phyloP scores from a whole-genome alignment of 805 yeast species.

The Candida mattraensis region DNA sequence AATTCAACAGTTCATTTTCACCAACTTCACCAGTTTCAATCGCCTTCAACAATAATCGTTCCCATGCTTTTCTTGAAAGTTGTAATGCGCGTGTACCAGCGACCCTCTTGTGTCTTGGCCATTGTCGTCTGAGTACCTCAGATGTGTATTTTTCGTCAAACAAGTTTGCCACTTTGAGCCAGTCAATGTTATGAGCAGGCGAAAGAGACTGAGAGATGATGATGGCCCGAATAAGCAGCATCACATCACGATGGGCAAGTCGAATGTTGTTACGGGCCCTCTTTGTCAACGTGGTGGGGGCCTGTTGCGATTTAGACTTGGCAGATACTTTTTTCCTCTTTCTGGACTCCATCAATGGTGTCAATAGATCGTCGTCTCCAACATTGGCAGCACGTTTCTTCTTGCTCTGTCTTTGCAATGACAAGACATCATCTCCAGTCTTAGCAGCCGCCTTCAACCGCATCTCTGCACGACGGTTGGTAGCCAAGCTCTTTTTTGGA shows the following conservation, averaged over 20 bases:
- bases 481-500: constrained; percentile 3
- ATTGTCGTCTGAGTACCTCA: constrained; percentile 54
- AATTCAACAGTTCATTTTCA: constrained; percentile 47
- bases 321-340: constrained; percentile 29
- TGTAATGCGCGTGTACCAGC: constrained; percentile 62
- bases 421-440: constrained; percentile 1
- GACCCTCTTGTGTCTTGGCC: constrained; percentile 64
- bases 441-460: constrained; percentile 17
- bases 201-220: constrained; percentile 65
- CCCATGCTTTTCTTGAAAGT: constrained; percentile 60
- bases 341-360: constrained; percentile 30
- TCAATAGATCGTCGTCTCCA: constrained; percentile 25
- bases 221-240: constrained; percentile 60
- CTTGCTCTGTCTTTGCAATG: constrained; percentile 3
- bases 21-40: constrained; percentile 56
- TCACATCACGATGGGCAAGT: constrained; percentile 42
- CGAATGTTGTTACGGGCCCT: constrained; percentile 24
- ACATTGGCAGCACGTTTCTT: constrained; percentile 4
- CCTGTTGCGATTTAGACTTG: constrained; percentile 13
- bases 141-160: constrained; percentile 43
- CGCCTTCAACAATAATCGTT: constrained; percentile 56
- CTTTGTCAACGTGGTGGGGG: constrained; percentile 10
- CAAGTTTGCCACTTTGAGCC: constrained; percentile 56
- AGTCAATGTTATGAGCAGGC: constrained; percentile 55
- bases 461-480: constrained; percentile 13